phyloP scores from a whole-genome alignment of 1,284 basidiomycete genomes.

The Irpex rosettiformis region DNA sequence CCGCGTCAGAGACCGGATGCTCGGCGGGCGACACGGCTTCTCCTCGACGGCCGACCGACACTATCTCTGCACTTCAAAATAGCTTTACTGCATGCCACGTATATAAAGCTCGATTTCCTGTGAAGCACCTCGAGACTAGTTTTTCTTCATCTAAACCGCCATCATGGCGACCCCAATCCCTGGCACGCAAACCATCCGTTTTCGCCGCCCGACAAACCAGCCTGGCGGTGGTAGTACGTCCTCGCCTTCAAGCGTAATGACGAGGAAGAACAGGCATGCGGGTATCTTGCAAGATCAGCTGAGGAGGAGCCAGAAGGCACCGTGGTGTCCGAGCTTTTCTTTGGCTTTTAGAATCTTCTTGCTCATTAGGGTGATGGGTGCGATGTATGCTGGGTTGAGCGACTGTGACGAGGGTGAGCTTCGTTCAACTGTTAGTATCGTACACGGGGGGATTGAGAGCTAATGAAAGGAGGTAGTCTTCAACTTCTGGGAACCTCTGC shows the following conservation, averaged over 20 bases:
- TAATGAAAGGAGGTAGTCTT: constrained; percentile 56
- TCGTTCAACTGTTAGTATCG: background rate
- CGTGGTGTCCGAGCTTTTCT: constrained; percentile 83
- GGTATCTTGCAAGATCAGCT: constrained; percentile 77
- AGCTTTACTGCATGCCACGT: background rate
- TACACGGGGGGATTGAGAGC: background rate
- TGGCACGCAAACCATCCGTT: constrained; percentile 48
- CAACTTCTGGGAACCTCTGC: constrained; percentile 99
- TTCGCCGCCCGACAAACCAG: constrained; percentile 44
- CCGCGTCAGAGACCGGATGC: background rate
- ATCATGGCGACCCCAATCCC: constrained; percentile 19
- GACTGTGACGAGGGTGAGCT: constrained; percentile 94
- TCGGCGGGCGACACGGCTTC: background rate
- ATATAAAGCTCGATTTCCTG: background rate
- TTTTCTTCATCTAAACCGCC: background rate
- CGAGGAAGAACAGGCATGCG: constrained; percentile 41
- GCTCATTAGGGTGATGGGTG: constrained; percentile 79
- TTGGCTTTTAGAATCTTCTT: constrained; percentile 82
- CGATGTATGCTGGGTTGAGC: constrained; percentile 94
- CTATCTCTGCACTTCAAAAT: background rate
- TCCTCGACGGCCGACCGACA: background rate
- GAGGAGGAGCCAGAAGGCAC: constrained; percentile 65
- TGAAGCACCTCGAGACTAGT: background rate
- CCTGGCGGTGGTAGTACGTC: constrained; percentile 22
- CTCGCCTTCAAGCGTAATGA: constrained; percentile 5